A percentile compares a stretch with the other conserved stretches of the same genome.
Conservation (phyloP, 163 green algal species). For the Coccomyxa subellipsoidea region DNA sequence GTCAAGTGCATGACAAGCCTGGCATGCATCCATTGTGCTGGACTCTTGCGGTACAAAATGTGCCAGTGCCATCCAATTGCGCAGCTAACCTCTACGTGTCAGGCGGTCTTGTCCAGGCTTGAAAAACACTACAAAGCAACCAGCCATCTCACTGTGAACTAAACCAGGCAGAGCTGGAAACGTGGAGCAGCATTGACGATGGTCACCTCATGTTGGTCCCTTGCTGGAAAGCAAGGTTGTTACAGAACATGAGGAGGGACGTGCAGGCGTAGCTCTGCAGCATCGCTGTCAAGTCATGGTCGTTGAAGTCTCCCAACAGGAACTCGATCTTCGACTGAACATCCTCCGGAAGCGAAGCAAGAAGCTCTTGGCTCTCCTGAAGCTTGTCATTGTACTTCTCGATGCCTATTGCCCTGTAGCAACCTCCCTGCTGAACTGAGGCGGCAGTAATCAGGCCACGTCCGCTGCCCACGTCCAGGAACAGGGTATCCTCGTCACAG, state of each 20-base stretch:
- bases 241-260: constrained; percentile 3
- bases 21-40: too few species aligned
- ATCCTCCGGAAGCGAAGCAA: not conserved
- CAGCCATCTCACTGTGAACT: too few species aligned
- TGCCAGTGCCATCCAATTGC: too few species aligned
- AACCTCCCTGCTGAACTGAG: not conserved
- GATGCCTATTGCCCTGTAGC: not conserved
- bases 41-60: too few species aligned
- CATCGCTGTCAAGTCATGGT: not conserved
- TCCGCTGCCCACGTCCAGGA: constrained; percentile 1
- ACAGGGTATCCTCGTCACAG: not conserved
- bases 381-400: constrained; percentile 8
- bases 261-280: not conserved
- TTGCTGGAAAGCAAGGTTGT: constrained; percentile 1
- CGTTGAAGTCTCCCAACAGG: not conserved
- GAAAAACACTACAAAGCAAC: too few species aligned
- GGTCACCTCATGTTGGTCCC: not conserved
- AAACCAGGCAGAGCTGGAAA: too few species aligned
- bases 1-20: too few species aligned
- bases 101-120: too few species aligned
- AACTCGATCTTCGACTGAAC: not conserved
- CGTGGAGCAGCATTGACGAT: not conserved
- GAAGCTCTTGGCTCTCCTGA: not conserved
- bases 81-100: too few species aligned
- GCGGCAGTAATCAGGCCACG: not conserved